phyloP scores from a whole-genome alignment of 208 protist genomes.

The Trypanosoma mega region DNA sequence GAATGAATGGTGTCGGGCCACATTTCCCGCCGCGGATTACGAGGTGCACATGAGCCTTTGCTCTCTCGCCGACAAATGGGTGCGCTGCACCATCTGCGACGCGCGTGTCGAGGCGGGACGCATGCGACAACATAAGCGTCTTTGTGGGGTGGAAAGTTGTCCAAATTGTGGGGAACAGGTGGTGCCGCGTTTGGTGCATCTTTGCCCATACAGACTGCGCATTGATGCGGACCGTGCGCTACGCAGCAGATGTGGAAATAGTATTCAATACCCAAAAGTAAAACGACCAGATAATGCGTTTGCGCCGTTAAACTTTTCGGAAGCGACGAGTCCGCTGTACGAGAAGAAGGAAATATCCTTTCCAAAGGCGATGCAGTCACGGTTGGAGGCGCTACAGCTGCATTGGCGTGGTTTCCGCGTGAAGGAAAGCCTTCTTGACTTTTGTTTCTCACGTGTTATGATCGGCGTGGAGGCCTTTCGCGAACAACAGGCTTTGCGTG shows the following conservation, averaged over 20 bases:
- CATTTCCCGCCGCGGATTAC: conserved; percentile 54
- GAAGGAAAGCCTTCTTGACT: too few species aligned
- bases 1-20: conserved; percentile 78
- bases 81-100: conserved; percentile 69
- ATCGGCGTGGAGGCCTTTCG: too few species aligned
- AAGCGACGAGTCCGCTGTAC: too few species aligned
- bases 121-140: conserved; percentile 53
- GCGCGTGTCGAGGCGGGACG: conserved; percentile 52
- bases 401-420: too few species aligned
- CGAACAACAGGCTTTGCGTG: too few species aligned
- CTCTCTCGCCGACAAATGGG: conserved; percentile 55
- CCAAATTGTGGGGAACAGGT: conserved; percentile 72
- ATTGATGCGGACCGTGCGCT: conserved; percentile 40
- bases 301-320: too few species aligned
- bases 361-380: too few species aligned
- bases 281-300: too few species aligned
- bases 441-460: too few species aligned
- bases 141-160: conserved; percentile 63
- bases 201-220: conserved; percentile 58
- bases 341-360: too few species aligned
- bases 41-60: conserved; percentile 38
- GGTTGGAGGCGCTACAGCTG: too few species aligned
- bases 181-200: conserved; percentile 59
- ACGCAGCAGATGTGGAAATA: background rate
- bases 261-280: too few species aligned